phyloP scores from a whole-genome alignment of 83 land plant species.

The Larix sibirica region DNA sequence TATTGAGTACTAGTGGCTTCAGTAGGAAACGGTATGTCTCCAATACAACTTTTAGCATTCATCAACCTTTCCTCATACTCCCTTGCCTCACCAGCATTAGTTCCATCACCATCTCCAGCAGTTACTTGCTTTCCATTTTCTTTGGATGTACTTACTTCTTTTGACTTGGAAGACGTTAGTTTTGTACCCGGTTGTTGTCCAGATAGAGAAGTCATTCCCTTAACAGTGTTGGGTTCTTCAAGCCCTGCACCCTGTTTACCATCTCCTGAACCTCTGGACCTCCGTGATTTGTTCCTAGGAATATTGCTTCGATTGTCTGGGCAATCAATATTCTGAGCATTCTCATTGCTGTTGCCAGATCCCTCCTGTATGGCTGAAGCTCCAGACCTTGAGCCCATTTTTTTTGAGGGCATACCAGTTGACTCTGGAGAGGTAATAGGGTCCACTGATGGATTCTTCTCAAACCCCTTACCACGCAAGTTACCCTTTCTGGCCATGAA shows the following conservation, averaged over 20 bases:
- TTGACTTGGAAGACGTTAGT: not conserved
- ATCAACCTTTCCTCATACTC: constrained; percentile 5
- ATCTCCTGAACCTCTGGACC: constrained; percentile 1
- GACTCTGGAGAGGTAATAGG: not conserved
- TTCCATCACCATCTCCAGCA: not conserved
- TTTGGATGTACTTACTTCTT: not conserved
- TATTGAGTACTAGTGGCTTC: not conserved
- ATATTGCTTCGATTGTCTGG: not conserved
- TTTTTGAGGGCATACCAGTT: constrained; percentile 2
- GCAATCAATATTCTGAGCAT: not conserved
- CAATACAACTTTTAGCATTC: not conserved
- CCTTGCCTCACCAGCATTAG: not conserved
- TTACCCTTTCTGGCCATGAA: constrained; percentile 13
- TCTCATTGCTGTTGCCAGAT: not conserved
- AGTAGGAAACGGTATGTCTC: not conserved
- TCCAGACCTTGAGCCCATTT: not conserved
- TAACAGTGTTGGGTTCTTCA: not conserved
- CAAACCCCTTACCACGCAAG: constrained; percentile 2
- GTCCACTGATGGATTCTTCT: constrained; percentile 8
- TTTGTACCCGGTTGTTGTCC: not conserved
- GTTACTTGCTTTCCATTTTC: not conserved
- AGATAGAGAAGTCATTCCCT: not conserved
- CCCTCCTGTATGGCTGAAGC: not conserved
- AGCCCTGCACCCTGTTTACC: not conserved
- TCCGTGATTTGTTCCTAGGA: constrained; percentile 8